Evolutionary conservation across 768 basidiomycete species (phyloP).

Genomic region (Tulasnella sp.): DNA sequence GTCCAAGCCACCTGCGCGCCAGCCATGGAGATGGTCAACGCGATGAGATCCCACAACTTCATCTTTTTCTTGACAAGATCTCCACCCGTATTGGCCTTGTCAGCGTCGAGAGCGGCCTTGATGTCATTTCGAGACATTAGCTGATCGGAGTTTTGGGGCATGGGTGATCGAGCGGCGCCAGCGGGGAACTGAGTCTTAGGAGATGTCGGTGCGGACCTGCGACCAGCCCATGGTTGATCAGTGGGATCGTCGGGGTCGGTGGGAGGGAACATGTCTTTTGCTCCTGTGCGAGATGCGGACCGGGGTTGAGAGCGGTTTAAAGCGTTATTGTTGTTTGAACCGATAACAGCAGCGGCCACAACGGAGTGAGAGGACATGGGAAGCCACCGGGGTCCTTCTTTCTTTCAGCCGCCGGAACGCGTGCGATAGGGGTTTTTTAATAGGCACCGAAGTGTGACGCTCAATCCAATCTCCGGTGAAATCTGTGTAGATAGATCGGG

Average conservation of each 20-base stretch:
- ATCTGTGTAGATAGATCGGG: too few species aligned
- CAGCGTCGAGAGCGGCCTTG: neutral
- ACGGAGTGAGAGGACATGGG: conserved; percentile 4
- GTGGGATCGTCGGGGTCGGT: neutral
- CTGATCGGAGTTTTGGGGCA: neutral
- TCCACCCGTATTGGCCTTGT: neutral
- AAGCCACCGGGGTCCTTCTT: conserved; percentile 43
- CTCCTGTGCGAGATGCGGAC: neutral
- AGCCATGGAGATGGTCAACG: conserved; percentile 82
- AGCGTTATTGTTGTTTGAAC: neutral
- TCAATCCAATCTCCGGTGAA: too few species aligned
- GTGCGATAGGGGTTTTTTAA: conserved; percentile 69
- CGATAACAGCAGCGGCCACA: conserved; percentile 8
- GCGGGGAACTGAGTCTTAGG: neutral
- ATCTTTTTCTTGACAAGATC: conserved; percentile 9
- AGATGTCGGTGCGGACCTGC: neutral
- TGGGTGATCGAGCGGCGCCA: too few species aligned
- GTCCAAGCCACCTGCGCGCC: conserved; percentile 96
- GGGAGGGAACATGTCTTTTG: conserved; percentile 1
- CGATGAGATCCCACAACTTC: conserved; percentile 62
- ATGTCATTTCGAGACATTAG: neutral
- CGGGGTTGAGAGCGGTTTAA: neutral
- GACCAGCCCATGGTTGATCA: neutral
- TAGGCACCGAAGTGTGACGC: conserved; percentile 29
- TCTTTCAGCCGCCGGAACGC: conserved; percentile 37